phyloP scores from a whole-genome alignment of 2,329 filamentous ascomycete genomes.

The Hypoxylon rubiginosum region DNA sequence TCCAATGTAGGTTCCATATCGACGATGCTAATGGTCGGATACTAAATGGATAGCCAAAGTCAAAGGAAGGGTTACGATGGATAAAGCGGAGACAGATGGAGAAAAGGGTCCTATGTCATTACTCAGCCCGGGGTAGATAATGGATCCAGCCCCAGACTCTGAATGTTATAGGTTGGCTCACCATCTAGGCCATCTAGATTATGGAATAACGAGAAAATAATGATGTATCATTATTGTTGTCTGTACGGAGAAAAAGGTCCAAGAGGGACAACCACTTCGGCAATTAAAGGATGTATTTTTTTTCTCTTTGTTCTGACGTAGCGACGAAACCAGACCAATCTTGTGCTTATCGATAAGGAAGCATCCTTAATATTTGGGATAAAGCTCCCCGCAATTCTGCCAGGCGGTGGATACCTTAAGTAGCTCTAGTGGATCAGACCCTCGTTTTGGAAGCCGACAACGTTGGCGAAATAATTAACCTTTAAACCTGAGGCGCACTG shows the following conservation, averaged over 20 bases:
- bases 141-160: not conserved
- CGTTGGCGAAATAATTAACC: not conserved
- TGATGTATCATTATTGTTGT: not conserved
- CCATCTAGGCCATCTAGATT: not conserved
- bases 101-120: slow-evolving; percentile 16
- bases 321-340: not conserved
- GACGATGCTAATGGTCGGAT: slow-evolving; percentile 20
- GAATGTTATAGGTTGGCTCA: not conserved
- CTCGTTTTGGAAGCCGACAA: slow-evolving; percentile 8
- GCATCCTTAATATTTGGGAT: too few relatives aligned
- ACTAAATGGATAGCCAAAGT: slow-evolving; percentile 11
- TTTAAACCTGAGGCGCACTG: not conserved
- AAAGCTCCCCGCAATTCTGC: slow-evolving; percentile 33
- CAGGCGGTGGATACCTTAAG: slow-evolving; percentile 20
- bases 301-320: not conserved
- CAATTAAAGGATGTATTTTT: not conserved
- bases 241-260: slow-evolving; percentile 27
- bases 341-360: slow-evolving; percentile 15
- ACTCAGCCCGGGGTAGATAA: slow-evolving; percentile 8
- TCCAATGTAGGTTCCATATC: slow-evolving; percentile 17
- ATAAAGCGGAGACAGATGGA: slow-evolving; percentile 31
- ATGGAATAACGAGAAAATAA: not conserved
- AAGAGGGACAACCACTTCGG: not conserved
- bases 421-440: slow-evolving; percentile 2
- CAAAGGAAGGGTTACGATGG: slow-evolving; percentile 14